Percentiles rank a stretch among this genome's conserved stretches.
phyloP scores from a whole-genome alignment of 2,329 filamentous ascomycete species.

The Fusarium fracticaudum region DNA sequence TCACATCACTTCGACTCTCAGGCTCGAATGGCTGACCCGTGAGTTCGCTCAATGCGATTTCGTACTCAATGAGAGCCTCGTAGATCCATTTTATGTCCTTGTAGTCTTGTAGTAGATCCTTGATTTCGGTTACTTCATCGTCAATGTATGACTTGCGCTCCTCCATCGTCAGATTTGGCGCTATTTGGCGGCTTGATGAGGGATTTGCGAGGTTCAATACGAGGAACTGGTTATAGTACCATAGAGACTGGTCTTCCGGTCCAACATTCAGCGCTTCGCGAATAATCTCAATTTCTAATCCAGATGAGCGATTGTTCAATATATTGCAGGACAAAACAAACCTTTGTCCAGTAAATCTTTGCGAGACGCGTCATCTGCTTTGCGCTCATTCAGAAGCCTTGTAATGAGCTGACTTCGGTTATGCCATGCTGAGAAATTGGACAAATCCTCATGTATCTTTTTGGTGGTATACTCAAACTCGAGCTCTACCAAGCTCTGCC shows the following conservation, averaged over 20 bases:
- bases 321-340: conserved; percentile 45
- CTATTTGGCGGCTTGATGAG: conserved; percentile 65
- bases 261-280: conserved; percentile 85
- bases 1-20: conserved; percentile 58
- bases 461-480: conserved; percentile 92
- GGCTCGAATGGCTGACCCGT: conserved; percentile 53
- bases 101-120: conserved; percentile 70
- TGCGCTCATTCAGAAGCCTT: conserved; percentile 75
- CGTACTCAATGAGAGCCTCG: conserved; percentile 82
- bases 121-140: conserved; percentile 78
- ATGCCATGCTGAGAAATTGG: conserved; percentile 98
- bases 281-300: conserved; percentile 77
- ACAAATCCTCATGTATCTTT: conserved; percentile 86
- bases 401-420: conserved; percentile 86
- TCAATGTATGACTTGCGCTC: conserved; percentile 74
- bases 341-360: conserved; percentile 77
- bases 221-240: conserved; percentile 95
- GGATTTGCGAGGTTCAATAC: conserved; percentile 72
- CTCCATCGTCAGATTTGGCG: conserved; percentile 67
- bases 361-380: conserved; percentile 70
- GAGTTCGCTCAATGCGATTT: conserved; percentile 65
- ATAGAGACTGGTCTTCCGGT: conserved; percentile 93
- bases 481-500: conserved; percentile 73
- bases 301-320: conserved; percentile 1
- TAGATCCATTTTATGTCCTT: conserved; percentile 82